Evolutionary conservation across 1,284 basidiomycete genomes (phyloP), one percentile per base, ranked within the genome.

Genomic region (Malassezia yamatoensis): DNA sequence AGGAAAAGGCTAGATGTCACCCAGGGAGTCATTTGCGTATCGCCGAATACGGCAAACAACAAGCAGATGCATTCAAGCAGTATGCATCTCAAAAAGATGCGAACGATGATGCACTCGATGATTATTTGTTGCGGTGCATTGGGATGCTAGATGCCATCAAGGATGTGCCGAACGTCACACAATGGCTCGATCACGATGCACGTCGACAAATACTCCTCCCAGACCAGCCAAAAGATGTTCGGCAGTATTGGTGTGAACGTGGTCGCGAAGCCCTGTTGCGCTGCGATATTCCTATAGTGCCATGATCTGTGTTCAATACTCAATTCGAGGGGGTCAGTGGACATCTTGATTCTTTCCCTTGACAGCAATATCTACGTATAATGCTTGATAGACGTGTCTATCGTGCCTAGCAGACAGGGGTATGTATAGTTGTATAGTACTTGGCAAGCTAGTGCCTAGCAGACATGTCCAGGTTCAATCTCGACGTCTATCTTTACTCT

Each of bases 1-100:
- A 81, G 7, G 78, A 79, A 41, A 90, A 90, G 71, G 87, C 86
- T 0, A 79, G 78, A 16, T 76, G 86, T 32, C 88, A 90, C 67
- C 88, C 87, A 0, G 85, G 48, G 43, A 74, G 72, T 44, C 68
- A 72, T 32, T 36, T 74, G 21, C 32, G 64, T 21, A 62, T 74
- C 6, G 65, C 65, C 2, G 70, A 70, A 33, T 74, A 67, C 45
- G 67, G 44, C 21, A 55, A 54, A 34, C 21, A 54, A 43, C 53
- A 45, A 2, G 63, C 61, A 13, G 45, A 10, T 16, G 20, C 20
- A 9, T 43, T 43, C 41, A 20, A 16, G 12, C 10, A 5, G 3
- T 11, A 20, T 20, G 40, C 29, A 45, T 41, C 24, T 18, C 24
- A 7, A 29, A 16, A 20, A 13, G 38, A 29, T 38, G 35, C 32